Base-by-base conservation (phyloP, 176 grass and related monocot species). In the maize (Zea mays) region DNA sequence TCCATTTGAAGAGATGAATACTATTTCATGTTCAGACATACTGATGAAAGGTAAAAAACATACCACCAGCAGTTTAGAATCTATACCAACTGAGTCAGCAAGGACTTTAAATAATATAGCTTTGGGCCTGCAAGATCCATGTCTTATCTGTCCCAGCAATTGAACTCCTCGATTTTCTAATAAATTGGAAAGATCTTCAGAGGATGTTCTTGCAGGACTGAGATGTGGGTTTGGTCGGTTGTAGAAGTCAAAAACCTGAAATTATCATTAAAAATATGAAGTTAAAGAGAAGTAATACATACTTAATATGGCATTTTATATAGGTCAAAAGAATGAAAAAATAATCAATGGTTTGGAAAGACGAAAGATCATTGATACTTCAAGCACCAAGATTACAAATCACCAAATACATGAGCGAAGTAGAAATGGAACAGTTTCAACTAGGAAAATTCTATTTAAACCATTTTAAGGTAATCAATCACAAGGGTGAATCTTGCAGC, bases 61-160 rank as follows among this genome's bases (percentile, higher is more conserved):
- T 94, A 98, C 96, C 96, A 92, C 85, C 37, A 94, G 41, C 38
- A 98, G 87, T 83, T 98, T 98, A 73, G 85, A 88, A 44, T 98
- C 91, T 73, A 98, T 85, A 81, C 92, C 87, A 74, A 94, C 89
- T 81, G 92, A 77, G 73, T 98, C 92, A 19, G 96, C 92, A 85
- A 98, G 89, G 67, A 98, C 89, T 88, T 98, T 98, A 78, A 98
- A 98, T 76, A 98, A 74, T 74, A 98, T 92, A 78, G 96, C 96
- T 55, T 88, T 89, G 65, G 89, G 87, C 73, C 96, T 82, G 72
- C 96, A 98, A 74, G 96, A 94, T 49, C 96, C 96, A 88, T 98
- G 96, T 81, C 90, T 92, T 78, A 98, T 98, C 67, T 95, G 96
- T 58, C 96, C 96, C 66, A 98, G 67, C n/a, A 94, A 85, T 84